These are phyloP conservation scores for Puccinia hordei DNA, from an alignment of 1,284 basidiomycete genomes.

Conservation along the genomic window DNA sequence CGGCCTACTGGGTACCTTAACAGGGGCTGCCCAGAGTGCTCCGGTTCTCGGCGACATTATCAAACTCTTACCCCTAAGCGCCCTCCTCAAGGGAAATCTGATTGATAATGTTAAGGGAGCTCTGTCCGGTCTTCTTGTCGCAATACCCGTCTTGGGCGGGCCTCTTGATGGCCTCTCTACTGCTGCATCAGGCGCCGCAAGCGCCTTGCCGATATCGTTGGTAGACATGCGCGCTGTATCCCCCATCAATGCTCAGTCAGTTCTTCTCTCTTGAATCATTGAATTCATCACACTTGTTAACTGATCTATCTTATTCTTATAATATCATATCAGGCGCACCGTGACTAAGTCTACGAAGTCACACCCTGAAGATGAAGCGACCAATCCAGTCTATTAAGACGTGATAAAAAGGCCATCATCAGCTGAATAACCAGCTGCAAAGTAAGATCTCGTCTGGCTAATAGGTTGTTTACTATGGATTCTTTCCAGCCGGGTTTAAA, in stretches of 20 bases:
- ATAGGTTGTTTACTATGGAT: too few species aligned
- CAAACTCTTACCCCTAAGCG: slow-evolving; percentile 4
- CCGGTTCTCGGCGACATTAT: slow-evolving; percentile 2
- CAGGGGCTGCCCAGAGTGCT: background rate
- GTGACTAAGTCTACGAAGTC: background rate
- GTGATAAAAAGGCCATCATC: too few species aligned
- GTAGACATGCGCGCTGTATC: background rate
- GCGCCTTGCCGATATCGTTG: background rate
- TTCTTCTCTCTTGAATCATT: background rate
- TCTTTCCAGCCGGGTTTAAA: too few species aligned
- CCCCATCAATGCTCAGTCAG: slow-evolving; percentile 3
- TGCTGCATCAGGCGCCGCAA: background rate
- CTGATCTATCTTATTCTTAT: background rate
- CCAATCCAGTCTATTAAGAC: too few species aligned
- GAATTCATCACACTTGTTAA: too few species aligned
- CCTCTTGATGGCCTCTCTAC: background rate
- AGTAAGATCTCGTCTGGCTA: too few species aligned
- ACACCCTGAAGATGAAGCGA: background rate
- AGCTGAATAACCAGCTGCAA: too few species aligned
- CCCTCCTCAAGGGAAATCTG: slow-evolving; percentile 2
- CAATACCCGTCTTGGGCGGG: background rate
- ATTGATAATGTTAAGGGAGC: background rate
- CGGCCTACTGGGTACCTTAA: background rate
- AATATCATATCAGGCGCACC: background rate
- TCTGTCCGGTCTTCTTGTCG: background rate